Percentiles rank a stretch among this genome's conserved stretches.
Conservation (phyloP, 805 yeast genomes). For the Metschnikowia corniflorae region DNA sequence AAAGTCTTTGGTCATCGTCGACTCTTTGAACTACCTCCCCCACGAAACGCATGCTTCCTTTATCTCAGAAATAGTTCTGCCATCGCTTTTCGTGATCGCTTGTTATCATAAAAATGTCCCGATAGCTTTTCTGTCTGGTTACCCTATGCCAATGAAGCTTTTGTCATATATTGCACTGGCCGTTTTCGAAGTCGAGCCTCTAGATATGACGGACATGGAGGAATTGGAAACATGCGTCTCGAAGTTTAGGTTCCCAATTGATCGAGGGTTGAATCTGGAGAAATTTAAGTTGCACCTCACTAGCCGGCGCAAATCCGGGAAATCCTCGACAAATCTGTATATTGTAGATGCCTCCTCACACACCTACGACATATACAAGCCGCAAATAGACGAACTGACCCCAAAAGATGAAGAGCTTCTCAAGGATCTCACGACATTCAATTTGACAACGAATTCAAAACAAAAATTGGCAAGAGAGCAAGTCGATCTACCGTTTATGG, state of each 20-base stretch:
- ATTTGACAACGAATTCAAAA: conserved; percentile 66
- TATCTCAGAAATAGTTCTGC: conserved; percentile 44
- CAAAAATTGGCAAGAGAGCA: conserved; percentile 78
- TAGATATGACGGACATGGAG: conserved; percentile 34
- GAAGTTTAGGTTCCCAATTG: conserved; percentile 45
- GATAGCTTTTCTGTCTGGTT: conserved; percentile 39
- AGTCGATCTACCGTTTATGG: conserved; percentile 87
- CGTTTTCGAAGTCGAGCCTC: conserved; percentile 59
- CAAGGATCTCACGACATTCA: conserved; percentile 82
- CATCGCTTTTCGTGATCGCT: conserved; percentile 30
- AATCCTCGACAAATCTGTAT: conserved; percentile 59
- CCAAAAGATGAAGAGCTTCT: conserved; percentile 53
- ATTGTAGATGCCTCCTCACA: conserved; percentile 49
- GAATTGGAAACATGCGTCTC: conserved; percentile 38
- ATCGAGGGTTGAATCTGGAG: conserved; percentile 42
- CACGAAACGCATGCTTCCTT: conserved; percentile 45
- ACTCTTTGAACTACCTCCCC: conserved; percentile 61
- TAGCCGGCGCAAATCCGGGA: conserved; percentile 81
- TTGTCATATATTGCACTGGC: conserved; percentile 73
- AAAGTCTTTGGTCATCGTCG: conserved; percentile 54
- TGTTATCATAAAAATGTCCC: conserved; percentile 38
- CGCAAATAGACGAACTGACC: conserved; percentile 19
- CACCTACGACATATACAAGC: conserved; percentile 30
- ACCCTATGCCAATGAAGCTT: conserved; percentile 52
- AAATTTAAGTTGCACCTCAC: conserved; percentile 49